Evolutionary conservation across 352 stramenopile species (phyloP).

Genomic region (Phytophthora kernoviae): DNA sequence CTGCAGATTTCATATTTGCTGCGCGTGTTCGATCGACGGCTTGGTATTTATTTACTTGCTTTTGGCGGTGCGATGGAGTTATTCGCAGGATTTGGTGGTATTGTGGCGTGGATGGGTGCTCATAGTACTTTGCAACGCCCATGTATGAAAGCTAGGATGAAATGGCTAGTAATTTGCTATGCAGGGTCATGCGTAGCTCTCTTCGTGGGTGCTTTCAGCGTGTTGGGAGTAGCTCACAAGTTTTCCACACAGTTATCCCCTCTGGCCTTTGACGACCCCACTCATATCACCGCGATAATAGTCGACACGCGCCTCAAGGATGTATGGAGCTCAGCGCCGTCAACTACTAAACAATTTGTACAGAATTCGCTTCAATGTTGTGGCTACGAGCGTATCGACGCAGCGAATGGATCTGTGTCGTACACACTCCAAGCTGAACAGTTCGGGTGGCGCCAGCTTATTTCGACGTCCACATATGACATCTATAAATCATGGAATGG

Average conservation of each 20-base stretch:
- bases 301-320: conserved; percentile 26
- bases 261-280: background rate
- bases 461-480: conserved; percentile 19
- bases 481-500: conserved; percentile 17
- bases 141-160: conserved; percentile 4
- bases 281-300: conserved; percentile 1
- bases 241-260: conserved; percentile 23
- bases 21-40: conserved; percentile 52
- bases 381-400: conserved; percentile 38
- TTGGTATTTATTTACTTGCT: conserved; percentile 54
- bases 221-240: conserved; percentile 46
- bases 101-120: conserved; percentile 28
- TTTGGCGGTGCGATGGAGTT: conserved; percentile 42
- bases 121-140: conserved; percentile 7
- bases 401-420: conserved; percentile 33
- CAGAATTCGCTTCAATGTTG: conserved; percentile 60
- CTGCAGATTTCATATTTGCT: conserved; percentile 67
- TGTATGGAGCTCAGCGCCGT: conserved; percentile 35
- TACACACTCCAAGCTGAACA: conserved; percentile 43
- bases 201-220: conserved; percentile 47
- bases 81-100: conserved; percentile 39
- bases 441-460: conserved; percentile 35
- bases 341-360: conserved; percentile 47
- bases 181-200: conserved; percentile 36
- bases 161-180: conserved; percentile 39